phyloP scores from a whole-genome alignment of 306 rosid genomes.

The Vachellia collinsii region DNA sequence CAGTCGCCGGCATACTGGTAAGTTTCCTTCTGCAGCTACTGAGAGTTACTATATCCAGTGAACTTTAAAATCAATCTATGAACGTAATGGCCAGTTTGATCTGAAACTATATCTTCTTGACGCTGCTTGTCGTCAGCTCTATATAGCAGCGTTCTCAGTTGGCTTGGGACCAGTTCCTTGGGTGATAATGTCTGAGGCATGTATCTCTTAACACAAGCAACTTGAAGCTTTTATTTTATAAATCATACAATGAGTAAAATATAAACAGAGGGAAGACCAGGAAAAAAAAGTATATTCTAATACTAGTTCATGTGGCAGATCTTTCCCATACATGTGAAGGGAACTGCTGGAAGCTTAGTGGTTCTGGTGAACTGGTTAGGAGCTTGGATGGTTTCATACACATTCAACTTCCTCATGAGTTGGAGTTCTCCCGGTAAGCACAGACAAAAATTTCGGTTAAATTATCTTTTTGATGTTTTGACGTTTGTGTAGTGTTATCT shows the following conservation, averaged over 20 bases:
- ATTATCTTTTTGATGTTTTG: too few species aligned
- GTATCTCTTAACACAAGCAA: constrained; percentile 28
- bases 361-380: too few species aligned
- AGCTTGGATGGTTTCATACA: too few species aligned
- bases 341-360: too few species aligned
- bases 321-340: too few species aligned
- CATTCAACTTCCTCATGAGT: too few species aligned
- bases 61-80: background rate
- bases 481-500: too few species aligned
- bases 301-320: background rate
- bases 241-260: background rate
- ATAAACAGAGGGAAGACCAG: background rate
- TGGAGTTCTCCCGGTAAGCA: too few species aligned
- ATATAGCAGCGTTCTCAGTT: constrained; percentile 64
- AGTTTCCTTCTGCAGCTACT: constrained; percentile 20
- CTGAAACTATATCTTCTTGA: constrained; percentile 20
- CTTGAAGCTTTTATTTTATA: background rate
- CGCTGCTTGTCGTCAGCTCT: constrained; percentile 49
- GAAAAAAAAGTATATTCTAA: background rate
- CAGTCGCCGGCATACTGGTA: constrained; percentile 71
- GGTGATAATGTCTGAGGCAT: constrained; percentile 92
- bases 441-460: too few species aligned
- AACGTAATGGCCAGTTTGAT: background rate
- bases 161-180: constrained; percentile 92
- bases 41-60: background rate